Percentiles rank a stretch among this genome's conserved stretches.
These are phyloP conservation scores for Mollisia scopiformis DNA, from an alignment of 2,329 filamentous ascomycete genomes.

Conservation along the genomic window DNA sequence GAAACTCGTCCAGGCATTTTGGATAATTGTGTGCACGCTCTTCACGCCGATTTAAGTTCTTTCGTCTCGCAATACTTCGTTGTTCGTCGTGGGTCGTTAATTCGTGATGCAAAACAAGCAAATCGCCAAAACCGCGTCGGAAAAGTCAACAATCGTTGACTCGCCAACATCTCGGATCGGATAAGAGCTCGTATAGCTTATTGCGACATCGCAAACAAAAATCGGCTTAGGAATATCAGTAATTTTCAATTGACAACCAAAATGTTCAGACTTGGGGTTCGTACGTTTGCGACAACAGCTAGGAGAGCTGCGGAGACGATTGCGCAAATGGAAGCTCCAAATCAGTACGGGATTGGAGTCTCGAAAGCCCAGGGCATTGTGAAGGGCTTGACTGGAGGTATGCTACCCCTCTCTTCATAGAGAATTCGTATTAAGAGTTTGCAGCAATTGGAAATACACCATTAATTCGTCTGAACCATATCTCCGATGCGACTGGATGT, in stretches of 20 bases:
- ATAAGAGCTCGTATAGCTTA: constrained; percentile 2
- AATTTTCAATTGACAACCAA: constrained; percentile 14
- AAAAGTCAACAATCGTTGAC: constrained; percentile 16
- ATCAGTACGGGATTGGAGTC: constrained; percentile 61
- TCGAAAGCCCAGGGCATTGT: constrained; percentile 69
- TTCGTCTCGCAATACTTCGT: background rate
- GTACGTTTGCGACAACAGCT: constrained; percentile 59
- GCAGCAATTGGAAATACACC: constrained; percentile 96
- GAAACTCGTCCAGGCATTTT: constrained; percentile 51
- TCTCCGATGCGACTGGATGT: constrained; percentile 91
- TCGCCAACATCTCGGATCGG: constrained; percentile 3
- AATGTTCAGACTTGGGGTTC: constrained; percentile 59
- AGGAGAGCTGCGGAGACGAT: constrained; percentile 49
- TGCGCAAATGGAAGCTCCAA: constrained; percentile 49
- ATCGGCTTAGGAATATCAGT: background rate
- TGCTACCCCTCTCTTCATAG: constrained; percentile 16
- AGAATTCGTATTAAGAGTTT: constrained; percentile 13
- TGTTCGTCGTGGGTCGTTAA: constrained; percentile 4
- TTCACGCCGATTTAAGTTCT: background rate
- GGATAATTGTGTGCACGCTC: background rate
- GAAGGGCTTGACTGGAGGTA: constrained; percentile 70
- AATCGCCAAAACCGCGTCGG: background rate
- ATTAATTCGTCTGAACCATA: constrained; percentile 83
- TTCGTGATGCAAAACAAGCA: background rate
- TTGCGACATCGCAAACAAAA: constrained; percentile 13